Evolutionary conservation across 768 basidiomycete genomes (phyloP).

Genomic region (Boletus coccyginus): DNA sequence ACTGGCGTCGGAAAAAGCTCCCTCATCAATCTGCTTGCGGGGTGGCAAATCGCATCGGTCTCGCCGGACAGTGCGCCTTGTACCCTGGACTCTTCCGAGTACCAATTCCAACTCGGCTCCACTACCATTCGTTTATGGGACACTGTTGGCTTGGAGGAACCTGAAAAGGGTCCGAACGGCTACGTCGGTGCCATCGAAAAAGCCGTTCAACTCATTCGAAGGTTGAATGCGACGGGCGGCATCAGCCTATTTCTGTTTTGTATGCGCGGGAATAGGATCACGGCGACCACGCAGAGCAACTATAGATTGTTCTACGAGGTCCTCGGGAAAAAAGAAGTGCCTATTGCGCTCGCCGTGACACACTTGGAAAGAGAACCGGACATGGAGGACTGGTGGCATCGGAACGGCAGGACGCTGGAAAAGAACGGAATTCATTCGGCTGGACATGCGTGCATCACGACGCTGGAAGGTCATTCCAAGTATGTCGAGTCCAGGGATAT

Average conservation of each 20-base stretch:
- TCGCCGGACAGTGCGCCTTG: constrained; percentile 29
- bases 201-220: constrained; percentile 33
- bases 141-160: constrained; percentile 33
- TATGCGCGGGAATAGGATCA: constrained; percentile 38
- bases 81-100: constrained; percentile 32
- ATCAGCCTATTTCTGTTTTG: constrained; percentile 41
- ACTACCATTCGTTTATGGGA: constrained; percentile 31
- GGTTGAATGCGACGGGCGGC: constrained; percentile 31
- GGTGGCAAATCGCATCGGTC: constrained; percentile 20
- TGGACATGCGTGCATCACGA: constrained; percentile 34
- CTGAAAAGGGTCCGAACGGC: constrained; percentile 14
- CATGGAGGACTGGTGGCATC: constrained; percentile 35
- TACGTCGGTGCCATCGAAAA: constrained; percentile 30
- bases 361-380: constrained; percentile 35
- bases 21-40: constrained; percentile 29
- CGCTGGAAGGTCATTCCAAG: constrained; percentile 24
- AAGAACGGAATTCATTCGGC: constrained; percentile 19
- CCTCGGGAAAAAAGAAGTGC: constrained; percentile 34
- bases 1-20: constrained; percentile 26
- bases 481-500: constrained; percentile 30
- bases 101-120: constrained; percentile 25
- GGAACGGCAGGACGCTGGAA: constrained; percentile 22
- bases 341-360: constrained; percentile 38
- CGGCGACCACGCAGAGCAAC: constrained; percentile 24
- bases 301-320: constrained; percentile 25